These are phyloP conservation scores for Crithidia expoeki DNA, from an alignment of 208 protist species.

Conservation along the genomic window DNA sequence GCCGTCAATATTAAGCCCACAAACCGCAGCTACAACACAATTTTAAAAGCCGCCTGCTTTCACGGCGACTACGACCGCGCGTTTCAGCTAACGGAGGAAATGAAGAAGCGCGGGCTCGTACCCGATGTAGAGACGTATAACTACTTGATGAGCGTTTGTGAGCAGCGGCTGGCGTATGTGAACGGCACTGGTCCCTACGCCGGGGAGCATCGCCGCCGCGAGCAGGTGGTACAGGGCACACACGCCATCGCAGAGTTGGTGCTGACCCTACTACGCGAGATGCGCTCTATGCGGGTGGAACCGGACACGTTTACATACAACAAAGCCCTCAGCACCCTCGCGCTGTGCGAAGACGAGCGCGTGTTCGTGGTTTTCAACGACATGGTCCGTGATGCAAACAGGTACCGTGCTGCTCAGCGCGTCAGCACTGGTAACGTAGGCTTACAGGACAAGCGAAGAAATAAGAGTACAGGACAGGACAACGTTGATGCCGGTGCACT, in stretches of 20 bases:
- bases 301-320: constrained; percentile 93
- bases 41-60: constrained; percentile 72
- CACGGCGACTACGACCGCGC: constrained; percentile 87
- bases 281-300: constrained; percentile 64
- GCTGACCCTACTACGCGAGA: constrained; percentile 77
- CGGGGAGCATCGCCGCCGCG: constrained; percentile 43
- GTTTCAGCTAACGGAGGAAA: constrained; percentile 92
- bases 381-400: constrained; percentile 26
- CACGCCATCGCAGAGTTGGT: constrained; percentile 70
- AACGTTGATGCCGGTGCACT: constrained; percentile 12
- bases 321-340: constrained; percentile 65
- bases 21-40: constrained; percentile 89
- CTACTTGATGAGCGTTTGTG: constrained; percentile 79
- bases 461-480: not conserved
- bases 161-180: constrained; percentile 86
- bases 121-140: constrained; percentile 93
- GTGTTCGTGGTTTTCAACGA: constrained; percentile 77
- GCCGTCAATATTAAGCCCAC: constrained; percentile 56
- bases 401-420: not conserved
- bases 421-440: not conserved
- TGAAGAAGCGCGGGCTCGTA: constrained; percentile 85
- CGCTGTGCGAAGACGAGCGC: constrained; percentile 63
- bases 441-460: not conserved
- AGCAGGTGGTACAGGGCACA: constrained; percentile 66
- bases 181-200: constrained; percentile 50